Evolutionary conservation across 371 early-diverging fungal genomes (phyloP), one percentile per base, ranked within the genome.

Genomic region (Zychaea mexicana): DNA sequence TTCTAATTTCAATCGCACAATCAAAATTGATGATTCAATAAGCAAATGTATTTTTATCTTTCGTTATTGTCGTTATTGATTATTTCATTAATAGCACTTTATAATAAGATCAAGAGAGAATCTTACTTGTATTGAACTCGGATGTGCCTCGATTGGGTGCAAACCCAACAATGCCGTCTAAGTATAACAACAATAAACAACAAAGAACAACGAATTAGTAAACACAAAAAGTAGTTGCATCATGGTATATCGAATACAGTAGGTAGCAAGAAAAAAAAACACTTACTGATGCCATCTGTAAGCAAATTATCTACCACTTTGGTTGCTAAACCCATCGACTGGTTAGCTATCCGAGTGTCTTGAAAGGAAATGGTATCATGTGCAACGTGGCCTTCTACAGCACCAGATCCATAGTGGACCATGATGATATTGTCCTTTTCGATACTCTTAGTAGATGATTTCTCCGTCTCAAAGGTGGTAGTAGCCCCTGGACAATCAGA

Each of bases 81-180:
- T 17, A 42, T 42, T 12, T 3, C n/a, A n/a, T 42, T 15, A 39
- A 4, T 39, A 42, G 4, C 4, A 42, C 24, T 22, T 22, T 27
- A 19, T 19, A 39, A 15, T 21, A 15, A 12, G n/a, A n/a, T n/a
- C n/a, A n/a, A n/a, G n/a, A n/a, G n/a, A n/a, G n/a, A n/a, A n/a
- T n/a, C 57, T 61, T 64, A 64, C 68, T 32, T 13, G 21, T 33
- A 42, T 68, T 68, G 45, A 53, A 63, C 17, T 53, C 55, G 5
- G n/a, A 2, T 7, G 68, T 64, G 3, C 47, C 61, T 19, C 24
- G 12, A 31, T 38, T 55, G 3, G 68, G 68, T 30, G 59, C 68
- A 38, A 68, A 60, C 7, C 68, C 68, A 54, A 68, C 38, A 52
- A 67, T 61, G n/a, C 67, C 67, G 57, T 67, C 65, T 65, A 52